Base-by-base conservation (phyloP, 768 basidiomycete species). In the Lactarius hengduanensis region DNA sequence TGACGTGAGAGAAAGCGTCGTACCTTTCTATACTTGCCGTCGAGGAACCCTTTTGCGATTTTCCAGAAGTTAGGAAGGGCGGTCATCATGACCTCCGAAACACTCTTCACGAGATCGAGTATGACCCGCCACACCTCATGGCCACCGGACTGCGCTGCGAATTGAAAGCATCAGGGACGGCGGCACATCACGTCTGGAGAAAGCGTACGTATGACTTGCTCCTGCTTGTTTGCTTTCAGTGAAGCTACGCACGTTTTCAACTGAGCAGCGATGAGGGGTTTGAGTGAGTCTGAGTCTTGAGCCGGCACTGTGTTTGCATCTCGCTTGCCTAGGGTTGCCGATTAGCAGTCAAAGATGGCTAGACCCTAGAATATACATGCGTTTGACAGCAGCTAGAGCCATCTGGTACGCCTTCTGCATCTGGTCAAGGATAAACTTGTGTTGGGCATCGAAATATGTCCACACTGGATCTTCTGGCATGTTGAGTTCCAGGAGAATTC, bases 361-460 rank as follows among this genome's bases (percentile, higher is more conserved):
- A 28, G 32, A 53, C 13, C 0, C 20, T 22, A 26, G 8, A 47
- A 20, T 32, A 11, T 15, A 70, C 82, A 64, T 76, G 84, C 90
- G 80, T 71, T 80, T 72, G 60, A 93, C 81, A 26, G 76, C 72
- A 18, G 81, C 78, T 13, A 83, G 75, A 32, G 86, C 81, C 60
- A 81, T 77, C 55, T 79, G 78, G 76, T 87, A 89, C 3, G 84
- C 76, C 40, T 81, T 80, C 70, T 83, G 86, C 85, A 96, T 91
- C 63, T 84, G 84, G 40, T 88, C 84, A 71, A 96, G 78, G 57
- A 98, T 93, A 72, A 93, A 84, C 53, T 86, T 84, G 74, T 98
- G 94, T 70, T 98, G 96, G 63, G 88, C 87, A 71, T 98, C 97
- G 71, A 99, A 92, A 76, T 92, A 99, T 10, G 89, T 86, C 97